These are phyloP conservation scores for Coriolopsis trogii DNA, from an alignment of 1,284 basidiomycete species.

Conservation along the genomic window DNA sequence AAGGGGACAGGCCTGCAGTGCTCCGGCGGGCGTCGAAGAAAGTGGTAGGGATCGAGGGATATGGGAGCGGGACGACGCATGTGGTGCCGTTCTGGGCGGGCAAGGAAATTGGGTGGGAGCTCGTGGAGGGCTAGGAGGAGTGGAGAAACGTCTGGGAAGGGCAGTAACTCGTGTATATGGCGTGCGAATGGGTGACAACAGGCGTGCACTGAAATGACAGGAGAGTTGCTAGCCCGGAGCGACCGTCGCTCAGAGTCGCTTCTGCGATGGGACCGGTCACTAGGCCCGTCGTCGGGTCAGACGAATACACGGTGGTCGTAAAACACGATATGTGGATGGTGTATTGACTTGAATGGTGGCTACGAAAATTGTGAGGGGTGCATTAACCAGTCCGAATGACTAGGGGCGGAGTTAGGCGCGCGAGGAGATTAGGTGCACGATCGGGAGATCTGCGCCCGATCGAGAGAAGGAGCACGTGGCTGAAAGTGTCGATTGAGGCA, in stretches of 20 bases:
- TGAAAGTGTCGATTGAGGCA: constrained; percentile 15
- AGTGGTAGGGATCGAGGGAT: constrained; percentile 49
- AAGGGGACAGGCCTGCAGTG: constrained; percentile 33
- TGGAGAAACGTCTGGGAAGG: not conserved
- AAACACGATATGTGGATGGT: too few species aligned
- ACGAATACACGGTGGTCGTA: not conserved
- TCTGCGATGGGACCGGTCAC: not conserved
- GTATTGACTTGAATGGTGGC: not conserved
- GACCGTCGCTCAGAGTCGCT: not conserved
- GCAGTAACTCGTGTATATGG: not conserved
- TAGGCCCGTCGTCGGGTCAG: not conserved
- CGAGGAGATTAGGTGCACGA: constrained; percentile 18
- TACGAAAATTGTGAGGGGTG: not conserved
- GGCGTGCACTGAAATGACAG: not conserved
- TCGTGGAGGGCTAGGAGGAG: constrained; percentile 39
- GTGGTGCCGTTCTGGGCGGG: constrained; percentile 95
- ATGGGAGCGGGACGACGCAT: constrained; percentile 54
- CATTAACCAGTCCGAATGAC: too few species aligned
- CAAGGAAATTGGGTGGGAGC: constrained; percentile 82
- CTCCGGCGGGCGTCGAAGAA: constrained; percentile 43
- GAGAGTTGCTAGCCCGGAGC: not conserved
- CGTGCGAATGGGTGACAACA: not conserved
- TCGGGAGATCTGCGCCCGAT: constrained; percentile 19
- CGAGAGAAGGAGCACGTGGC: constrained; percentile 19
- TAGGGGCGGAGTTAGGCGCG: not conserved